These are phyloP conservation scores for Macadamia tetraphylla DNA, from an alignment of 164 flowering plant species.

Conservation along the genomic window DNA sequence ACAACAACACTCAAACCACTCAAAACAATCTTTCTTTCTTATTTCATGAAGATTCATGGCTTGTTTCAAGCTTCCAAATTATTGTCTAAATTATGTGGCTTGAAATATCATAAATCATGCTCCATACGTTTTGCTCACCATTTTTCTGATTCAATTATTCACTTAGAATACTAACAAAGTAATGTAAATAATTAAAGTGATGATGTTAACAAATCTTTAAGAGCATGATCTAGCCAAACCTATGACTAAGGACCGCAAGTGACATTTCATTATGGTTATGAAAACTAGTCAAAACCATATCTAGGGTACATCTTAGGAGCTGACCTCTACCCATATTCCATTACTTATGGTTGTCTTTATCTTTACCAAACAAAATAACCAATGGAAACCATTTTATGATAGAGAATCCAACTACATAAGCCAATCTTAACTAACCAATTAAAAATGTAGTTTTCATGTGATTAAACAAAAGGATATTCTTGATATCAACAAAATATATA, in stretches of 20 bases:
- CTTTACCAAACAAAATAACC: not conserved
- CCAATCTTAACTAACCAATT: constrained; percentile 4
- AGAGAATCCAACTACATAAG: not conserved
- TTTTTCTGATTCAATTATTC: no score
- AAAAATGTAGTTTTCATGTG: constrained; percentile 9
- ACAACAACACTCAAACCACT: no score
- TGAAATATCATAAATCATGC: not conserved
- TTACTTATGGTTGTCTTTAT: no score
- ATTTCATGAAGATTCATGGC: no score
- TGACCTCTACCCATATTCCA: no score
- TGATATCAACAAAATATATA: constrained; percentile 1
- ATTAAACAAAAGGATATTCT: not conserved
- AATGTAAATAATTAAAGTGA: not conserved
- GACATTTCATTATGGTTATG: not conserved
- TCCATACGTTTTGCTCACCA: no score
- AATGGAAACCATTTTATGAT: not conserved
- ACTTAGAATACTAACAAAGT: no score
- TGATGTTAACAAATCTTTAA: not conserved
- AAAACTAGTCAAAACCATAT: no score
- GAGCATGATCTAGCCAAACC: not conserved
- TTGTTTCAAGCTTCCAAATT: no score
- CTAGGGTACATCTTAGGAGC: no score
- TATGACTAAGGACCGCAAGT: not conserved
- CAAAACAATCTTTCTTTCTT: no score
- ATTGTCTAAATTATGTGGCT: no score